Base-by-base conservation (phyloP, 345 rosid genomes). In the Aethionema arabicum region DNA sequence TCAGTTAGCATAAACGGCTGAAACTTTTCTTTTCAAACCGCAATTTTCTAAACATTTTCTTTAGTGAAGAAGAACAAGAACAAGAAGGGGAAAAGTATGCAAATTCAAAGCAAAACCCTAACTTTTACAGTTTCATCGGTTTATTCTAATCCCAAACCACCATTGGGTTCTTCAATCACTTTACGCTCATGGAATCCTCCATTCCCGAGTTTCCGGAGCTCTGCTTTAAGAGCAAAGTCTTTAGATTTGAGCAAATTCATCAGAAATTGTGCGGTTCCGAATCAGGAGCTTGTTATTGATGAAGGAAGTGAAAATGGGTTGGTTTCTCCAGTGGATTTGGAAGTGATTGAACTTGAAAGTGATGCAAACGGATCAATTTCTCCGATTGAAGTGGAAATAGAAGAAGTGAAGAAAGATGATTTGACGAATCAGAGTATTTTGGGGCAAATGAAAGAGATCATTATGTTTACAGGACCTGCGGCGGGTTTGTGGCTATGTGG, bases 401-500 rank as follows among this genome's bases (percentile, higher is more conserved):
- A 52, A 65, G 76, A 50, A 31, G 65, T 14, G 56, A 61, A 59
- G 67, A 46, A 16, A 9, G 82, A 72, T 56, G 84, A 74, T 5
- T 75, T 87, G 61, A 83, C 68, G 73, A 66, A 73, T 74, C 95
- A 73, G 83, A 78, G 80, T 56, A 69, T 92, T 36, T 90, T 85
- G 95, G 72, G 75, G n/a, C 97, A 87, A 69, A 69, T 85, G 75
- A 85, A 80, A 74, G 90, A 90, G 82, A 93, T 93, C 53, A 79
- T 81, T 6, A 65, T 74, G 82, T 93, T 93, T 51, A 85, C 96
- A 0, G 99, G 90, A 50, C 99, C 98, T 0, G 98, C 98, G 2
- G 77, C 91, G 0, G 98, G 91, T 12, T 74, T 91, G 32, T 88
- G 96, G 98, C 69, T 88, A 1, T 91, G 96, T 72, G 93, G 85